A percentile compares a stretch with the other conserved stretches of the same genome.
Conservation (phyloP, 208 protist genomes). For the Entamoeba invadens region DNA sequence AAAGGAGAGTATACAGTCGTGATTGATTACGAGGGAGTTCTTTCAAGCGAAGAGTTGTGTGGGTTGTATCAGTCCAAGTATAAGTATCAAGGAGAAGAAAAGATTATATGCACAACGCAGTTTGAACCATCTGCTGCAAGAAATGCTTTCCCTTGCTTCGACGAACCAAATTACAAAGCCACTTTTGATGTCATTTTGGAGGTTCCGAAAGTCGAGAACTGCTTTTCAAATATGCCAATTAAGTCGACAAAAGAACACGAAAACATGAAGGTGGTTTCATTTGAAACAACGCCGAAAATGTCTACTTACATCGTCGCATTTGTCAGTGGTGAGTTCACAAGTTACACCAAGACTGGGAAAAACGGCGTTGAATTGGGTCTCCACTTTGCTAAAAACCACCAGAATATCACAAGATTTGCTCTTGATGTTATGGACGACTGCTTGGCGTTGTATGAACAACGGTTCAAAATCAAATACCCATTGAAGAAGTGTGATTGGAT, state of each 20-base stretch:
- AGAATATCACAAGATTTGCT: conserved; percentile 50
- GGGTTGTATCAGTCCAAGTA: not conserved
- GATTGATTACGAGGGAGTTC: not conserved
- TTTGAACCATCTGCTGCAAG: conserved; percentile 23
- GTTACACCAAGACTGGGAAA: conserved; percentile 42
- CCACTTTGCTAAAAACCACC: conserved; percentile 45
- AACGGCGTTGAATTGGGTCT: not conserved
- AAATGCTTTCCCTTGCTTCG: conserved; percentile 20
- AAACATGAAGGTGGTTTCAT: conserved; percentile 36
- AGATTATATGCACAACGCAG: conserved; percentile 11
- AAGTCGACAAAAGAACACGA: too few relatives aligned
- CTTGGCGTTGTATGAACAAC: conserved; percentile 46
- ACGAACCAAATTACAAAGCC: conserved; percentile 23
- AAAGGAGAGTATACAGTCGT: not conserved
- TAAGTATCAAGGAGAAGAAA: not conserved
- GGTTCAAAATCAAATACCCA: conserved; percentile 61
- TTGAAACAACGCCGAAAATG: conserved; percentile 62
- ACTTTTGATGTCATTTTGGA: conserved; percentile 16
- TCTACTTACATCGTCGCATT: conserved; percentile 83
- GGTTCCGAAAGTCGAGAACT: not conserved
- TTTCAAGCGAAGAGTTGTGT: not conserved
- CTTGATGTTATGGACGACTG: conserved; percentile 51
- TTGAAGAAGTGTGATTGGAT: conserved; percentile 79
- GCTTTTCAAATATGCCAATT: conserved; percentile 29
- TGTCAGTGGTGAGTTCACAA: conserved; percentile 64